Evolutionary conservation across 2,329 filamentous ascomycete genomes (phyloP).

Genomic region (Epichloe aotearoae): DNA sequence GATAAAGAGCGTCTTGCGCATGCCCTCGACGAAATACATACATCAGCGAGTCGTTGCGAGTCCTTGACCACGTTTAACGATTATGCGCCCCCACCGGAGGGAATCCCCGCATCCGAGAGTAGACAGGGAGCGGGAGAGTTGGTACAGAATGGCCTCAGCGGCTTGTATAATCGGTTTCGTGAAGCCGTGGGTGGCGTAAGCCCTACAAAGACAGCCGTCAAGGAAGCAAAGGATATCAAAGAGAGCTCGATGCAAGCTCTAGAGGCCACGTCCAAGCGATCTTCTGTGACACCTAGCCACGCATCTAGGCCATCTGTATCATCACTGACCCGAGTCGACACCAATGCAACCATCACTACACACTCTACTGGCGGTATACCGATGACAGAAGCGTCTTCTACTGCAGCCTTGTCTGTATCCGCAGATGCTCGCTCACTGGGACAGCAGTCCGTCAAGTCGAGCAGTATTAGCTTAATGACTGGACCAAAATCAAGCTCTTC

Average conservation of each 20-base stretch:
- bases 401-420: conserved; percentile 18
- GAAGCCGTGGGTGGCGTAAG: conserved; percentile 65
- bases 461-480: conserved; percentile 33
- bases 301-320: conserved; percentile 28
- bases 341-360: conserved; percentile 18
- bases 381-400: conserved; percentile 24
- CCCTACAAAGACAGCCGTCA: conserved; percentile 21
- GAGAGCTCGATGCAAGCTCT: conserved; percentile 18
- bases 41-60: conserved; percentile 70
- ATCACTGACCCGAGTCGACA: conserved; percentile 29
- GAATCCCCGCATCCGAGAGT: conserved; percentile 45
- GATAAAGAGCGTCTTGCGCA: conserved; percentile 66
- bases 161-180: conserved; percentile 74
- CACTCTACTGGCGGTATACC: conserved; percentile 17
- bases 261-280: conserved; percentile 28
- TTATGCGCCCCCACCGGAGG: conserved; percentile 58
- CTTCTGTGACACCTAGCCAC: conserved; percentile 26
- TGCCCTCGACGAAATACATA: conserved; percentile 78
- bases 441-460: conserved; percentile 32
- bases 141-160: conserved; percentile 75
- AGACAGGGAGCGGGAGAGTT: conserved; percentile 60
- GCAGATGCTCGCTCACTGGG: conserved; percentile 28
- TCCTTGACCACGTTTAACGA: conserved; percentile 89
- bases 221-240: conserved; percentile 19
- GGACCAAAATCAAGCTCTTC: conserved; percentile 28